phyloP scores from a whole-genome alignment of 2,329 filamentous ascomycete genomes.

The Fusarium brachygibbosum region DNA sequence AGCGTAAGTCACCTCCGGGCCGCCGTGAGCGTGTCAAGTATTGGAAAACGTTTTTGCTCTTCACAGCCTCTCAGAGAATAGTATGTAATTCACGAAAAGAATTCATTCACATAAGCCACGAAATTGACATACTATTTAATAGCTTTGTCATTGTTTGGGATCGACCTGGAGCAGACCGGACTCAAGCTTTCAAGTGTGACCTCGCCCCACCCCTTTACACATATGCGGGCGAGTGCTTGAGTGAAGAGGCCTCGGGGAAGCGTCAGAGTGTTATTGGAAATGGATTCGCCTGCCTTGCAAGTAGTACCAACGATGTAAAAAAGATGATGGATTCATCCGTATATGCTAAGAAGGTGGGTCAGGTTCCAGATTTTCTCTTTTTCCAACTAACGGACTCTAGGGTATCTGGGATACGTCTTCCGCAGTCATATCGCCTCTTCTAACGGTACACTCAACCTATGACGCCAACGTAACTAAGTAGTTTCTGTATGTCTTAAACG shows the following conservation, averaged over 20 bases:
- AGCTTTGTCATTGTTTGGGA: conserved; percentile 14
- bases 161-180: conserved; percentile 4
- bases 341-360: conserved; percentile 2
- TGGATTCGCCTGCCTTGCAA: background rate
- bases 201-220: background rate
- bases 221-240: conserved; percentile 5
- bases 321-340: conserved; percentile 4
- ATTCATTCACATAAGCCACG: background rate
- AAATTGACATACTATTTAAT: background rate
- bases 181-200: background rate
- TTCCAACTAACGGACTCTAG: background rate
- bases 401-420: conserved; percentile 12
- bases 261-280: conserved; percentile 1
- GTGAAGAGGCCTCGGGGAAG: background rate
- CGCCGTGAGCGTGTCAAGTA: background rate
- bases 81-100: background rate
- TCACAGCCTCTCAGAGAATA: background rate
- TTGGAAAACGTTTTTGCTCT: background rate
- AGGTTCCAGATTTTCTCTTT: background rate
- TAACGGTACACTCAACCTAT: conserved; percentile 7
- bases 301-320: background rate
- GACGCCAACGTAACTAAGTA: conserved; percentile 52
- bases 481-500: too few species aligned
- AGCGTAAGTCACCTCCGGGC: background rate
- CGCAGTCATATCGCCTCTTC: background rate